Percentiles rank a stretch among this genome's conserved stretches.
These are phyloP conservation scores for Keithomyces neogunnii DNA, from an alignment of 2,329 filamentous ascomycete species.

Conservation along the genomic window DNA sequence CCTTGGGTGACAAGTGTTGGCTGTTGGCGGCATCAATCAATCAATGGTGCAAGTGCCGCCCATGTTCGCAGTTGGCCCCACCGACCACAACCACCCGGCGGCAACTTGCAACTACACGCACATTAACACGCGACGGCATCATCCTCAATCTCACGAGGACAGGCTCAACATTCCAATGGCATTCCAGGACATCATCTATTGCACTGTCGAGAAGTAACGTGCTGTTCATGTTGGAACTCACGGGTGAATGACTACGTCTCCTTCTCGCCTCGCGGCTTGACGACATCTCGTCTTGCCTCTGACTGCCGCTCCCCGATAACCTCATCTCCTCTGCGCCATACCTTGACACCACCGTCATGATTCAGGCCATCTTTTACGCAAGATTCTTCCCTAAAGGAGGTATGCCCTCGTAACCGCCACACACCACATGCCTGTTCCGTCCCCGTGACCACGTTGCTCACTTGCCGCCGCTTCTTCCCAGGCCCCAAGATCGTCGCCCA, in stretches of 20 bases:
- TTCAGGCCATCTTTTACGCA: conserved; percentile 63
- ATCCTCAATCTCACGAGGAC: no score
- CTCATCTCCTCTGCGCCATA: background rate
- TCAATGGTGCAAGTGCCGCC: no score
- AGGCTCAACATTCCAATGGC: no score
- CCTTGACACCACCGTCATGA: conserved; percentile 35
- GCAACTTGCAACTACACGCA: no score
- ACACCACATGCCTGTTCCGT: background rate
- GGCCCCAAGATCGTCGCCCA: conserved; percentile 56
- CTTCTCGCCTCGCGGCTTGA: background rate
- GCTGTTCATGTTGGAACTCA: background rate
- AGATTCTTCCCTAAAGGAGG: conserved; percentile 60
- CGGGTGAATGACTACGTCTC: background rate
- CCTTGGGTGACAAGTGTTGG: no score
- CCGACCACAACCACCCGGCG: no score
- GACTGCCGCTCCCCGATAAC: no score
- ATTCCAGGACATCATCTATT: no score
- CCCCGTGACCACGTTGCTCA: background rate
- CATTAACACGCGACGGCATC: no score
- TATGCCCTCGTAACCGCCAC: conserved; percentile 18
- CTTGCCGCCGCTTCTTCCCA: conserved; percentile 15
- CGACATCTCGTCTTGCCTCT: background rate
- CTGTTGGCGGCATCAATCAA: no score
- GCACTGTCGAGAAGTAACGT: no score
- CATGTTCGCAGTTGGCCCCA: no score